phyloP scores from a whole-genome alignment of 257 asterid genomes.

The Scutellaria baicalensis region DNA sequence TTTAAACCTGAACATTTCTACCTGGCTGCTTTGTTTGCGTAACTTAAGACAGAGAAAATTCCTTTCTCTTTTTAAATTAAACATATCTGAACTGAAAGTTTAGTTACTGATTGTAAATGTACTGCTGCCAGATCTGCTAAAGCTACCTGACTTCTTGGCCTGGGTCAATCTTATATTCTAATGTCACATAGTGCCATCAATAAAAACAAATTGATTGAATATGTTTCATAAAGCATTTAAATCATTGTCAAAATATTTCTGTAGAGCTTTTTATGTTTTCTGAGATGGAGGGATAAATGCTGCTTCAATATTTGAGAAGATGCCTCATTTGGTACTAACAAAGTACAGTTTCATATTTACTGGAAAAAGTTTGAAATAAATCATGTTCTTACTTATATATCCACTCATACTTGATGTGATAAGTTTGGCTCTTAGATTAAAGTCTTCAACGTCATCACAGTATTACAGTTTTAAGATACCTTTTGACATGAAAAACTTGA shows the following conservation, averaged over 20 bases:
- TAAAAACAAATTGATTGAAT: neutral
- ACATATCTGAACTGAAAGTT: neutral
- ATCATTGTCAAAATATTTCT: neutral
- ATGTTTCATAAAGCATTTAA: neutral
- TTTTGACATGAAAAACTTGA: neutral
- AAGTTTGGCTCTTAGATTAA: neutral
- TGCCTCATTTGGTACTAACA: neutral
- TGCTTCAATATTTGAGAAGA: neutral
- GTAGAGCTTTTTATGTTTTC: neutral
- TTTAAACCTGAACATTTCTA: neutral
- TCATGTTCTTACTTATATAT: neutral
- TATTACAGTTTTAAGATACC: neutral
- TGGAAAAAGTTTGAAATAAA: neutral
- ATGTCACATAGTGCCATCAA: neutral
- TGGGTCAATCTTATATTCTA: neutral
- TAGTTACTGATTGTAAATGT: neutral
- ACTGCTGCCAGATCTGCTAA: neutral
- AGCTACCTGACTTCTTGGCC: neutral
- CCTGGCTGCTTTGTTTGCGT: neutral
- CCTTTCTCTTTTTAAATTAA: neutral
- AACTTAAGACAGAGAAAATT: neutral
- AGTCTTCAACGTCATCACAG: neutral
- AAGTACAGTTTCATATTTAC: neutral
- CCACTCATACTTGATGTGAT: neutral
- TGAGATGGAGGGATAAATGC: neutral